These are phyloP conservation scores for Bremia lactucae DNA, from an alignment of 352 stramenopile genomes.

Conservation along the genomic window DNA sequence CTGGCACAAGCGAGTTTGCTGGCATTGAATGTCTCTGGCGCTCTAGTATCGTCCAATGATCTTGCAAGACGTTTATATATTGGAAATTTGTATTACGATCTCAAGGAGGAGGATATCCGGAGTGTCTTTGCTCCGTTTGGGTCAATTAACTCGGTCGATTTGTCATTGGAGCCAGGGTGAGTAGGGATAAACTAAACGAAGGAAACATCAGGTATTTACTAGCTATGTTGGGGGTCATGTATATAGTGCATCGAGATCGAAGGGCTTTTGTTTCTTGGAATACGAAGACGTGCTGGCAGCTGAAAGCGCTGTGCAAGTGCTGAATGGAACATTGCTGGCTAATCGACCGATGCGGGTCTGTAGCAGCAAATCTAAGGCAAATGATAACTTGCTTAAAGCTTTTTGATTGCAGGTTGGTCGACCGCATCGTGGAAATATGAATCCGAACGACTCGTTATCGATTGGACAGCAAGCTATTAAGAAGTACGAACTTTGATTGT, in stretches of 20 bases:
- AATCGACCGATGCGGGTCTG: constrained; percentile 55
- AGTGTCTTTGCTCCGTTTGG: constrained; percentile 57
- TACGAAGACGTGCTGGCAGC: constrained; percentile 74
- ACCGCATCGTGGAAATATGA: constrained; percentile 56
- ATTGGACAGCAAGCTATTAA: constrained; percentile 75
- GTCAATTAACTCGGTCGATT: constrained; percentile 57
- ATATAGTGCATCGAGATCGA: constrained; percentile 45
- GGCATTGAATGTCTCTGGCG: constrained; percentile 37
- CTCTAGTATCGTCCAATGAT: constrained; percentile 44
- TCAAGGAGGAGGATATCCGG: constrained; percentile 71
- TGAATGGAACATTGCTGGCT: constrained; percentile 50
- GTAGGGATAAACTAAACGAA: not conserved
- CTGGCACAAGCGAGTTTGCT: constrained; percentile 64
- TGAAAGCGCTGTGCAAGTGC: constrained; percentile 65
- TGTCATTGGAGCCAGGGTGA: constrained; percentile 69
- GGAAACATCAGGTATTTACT: too few species aligned
- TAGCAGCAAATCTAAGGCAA: not conserved
- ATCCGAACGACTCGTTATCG: constrained; percentile 43
- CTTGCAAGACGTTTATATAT: constrained; percentile 66
- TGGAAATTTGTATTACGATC: constrained; percentile 73
- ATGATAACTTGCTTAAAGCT: not conserved
- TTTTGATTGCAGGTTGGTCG: constrained; percentile 45
- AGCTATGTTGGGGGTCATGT: too few species aligned
- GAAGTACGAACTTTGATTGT: constrained; percentile 24
- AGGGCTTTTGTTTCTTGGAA: constrained; percentile 77